phyloP scores from a whole-genome alignment of 768 basidiomycete species.

The Guyanaporus albipodus region DNA sequence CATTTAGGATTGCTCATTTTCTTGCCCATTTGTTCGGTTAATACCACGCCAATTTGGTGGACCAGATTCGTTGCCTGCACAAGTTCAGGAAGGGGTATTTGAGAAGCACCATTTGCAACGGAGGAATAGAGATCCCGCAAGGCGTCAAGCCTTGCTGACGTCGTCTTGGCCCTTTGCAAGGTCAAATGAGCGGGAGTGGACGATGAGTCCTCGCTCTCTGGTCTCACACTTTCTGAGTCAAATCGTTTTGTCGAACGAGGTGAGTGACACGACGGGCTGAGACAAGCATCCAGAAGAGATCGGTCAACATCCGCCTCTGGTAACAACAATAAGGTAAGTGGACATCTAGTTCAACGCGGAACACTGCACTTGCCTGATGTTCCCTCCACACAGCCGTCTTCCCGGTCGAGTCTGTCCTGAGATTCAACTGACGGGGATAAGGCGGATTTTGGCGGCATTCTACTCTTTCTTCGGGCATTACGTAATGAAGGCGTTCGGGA shows the following conservation, averaged over 20 bases:
- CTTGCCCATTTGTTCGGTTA: slow-evolving; percentile 45
- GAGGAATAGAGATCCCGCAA: slow-evolving; percentile 43
- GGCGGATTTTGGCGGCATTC: background rate
- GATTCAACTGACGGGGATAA: slow-evolving; percentile 6
- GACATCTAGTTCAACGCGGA: background rate
- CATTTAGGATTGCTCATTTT: slow-evolving; percentile 24
- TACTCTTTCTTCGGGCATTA: background rate
- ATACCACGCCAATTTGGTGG: slow-evolving; percentile 41
- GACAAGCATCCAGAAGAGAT: slow-evolving; percentile 11
- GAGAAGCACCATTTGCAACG: slow-evolving; percentile 42
- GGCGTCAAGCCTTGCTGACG: slow-evolving; percentile 41
- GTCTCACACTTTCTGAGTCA: slow-evolving; percentile 5
- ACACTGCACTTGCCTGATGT: slow-evolving; percentile 20
- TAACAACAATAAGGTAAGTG: background rate
- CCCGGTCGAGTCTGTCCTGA: slow-evolving; percentile 31
- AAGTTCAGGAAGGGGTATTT: slow-evolving; percentile 47
- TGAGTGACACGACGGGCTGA: background rate
- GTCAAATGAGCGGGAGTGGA: slow-evolving; percentile 11
- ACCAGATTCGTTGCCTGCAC: slow-evolving; percentile 43
- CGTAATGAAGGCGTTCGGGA: background rate
- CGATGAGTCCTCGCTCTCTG: slow-evolving; percentile 10
- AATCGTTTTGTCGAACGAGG: background rate
- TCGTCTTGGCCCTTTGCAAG: slow-evolving; percentile 37
- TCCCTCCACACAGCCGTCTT: slow-evolving; percentile 18
- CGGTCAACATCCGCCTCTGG: slow-evolving; percentile 23